These are phyloP conservation scores for Tetrahymena elliotti DNA, from an alignment of 73 alveolate species.

Conservation along the genomic window DNA sequence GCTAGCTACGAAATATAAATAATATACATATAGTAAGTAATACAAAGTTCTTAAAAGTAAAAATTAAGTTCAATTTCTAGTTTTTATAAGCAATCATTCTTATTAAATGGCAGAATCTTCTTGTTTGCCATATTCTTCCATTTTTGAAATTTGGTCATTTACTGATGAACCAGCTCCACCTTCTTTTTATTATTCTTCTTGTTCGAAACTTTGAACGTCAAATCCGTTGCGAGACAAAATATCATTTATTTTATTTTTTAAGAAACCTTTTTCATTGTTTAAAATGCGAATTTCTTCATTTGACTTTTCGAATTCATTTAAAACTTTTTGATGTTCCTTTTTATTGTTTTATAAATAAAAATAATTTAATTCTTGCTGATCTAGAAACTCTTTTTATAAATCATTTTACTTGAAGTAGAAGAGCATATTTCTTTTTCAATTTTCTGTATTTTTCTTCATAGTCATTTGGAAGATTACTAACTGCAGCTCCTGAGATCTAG, in stretches of 20 bases:
- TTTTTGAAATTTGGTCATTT: not conserved
- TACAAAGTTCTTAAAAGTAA: not conserved
- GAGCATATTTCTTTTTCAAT: not conserved
- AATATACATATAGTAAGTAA: not conserved
- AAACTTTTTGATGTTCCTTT: not conserved
- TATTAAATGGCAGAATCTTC: not conserved
- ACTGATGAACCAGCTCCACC: not conserved
- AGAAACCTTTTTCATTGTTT: not conserved
- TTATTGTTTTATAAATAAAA: not conserved
- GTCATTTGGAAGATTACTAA: not conserved
- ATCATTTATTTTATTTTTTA: not conserved
- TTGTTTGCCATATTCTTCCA: not conserved
- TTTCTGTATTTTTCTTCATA: not conserved
- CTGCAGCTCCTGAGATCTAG: not conserved
- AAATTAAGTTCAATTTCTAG: not conserved
- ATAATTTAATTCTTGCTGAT: not conserved
- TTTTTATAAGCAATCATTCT: not conserved
- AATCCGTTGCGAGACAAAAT: not conserved
- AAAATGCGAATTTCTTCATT: not conserved
- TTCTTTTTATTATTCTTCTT: not conserved
- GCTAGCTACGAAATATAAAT: not conserved
- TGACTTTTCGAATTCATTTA: not conserved
- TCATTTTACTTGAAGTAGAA: not conserved
- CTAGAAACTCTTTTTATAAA: not conserved
- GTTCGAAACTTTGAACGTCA: not conserved